Conservation (phyloP, 2,329 filamentous ascomycete genomes). For the Pseudogymnoascus sp. region DNA sequence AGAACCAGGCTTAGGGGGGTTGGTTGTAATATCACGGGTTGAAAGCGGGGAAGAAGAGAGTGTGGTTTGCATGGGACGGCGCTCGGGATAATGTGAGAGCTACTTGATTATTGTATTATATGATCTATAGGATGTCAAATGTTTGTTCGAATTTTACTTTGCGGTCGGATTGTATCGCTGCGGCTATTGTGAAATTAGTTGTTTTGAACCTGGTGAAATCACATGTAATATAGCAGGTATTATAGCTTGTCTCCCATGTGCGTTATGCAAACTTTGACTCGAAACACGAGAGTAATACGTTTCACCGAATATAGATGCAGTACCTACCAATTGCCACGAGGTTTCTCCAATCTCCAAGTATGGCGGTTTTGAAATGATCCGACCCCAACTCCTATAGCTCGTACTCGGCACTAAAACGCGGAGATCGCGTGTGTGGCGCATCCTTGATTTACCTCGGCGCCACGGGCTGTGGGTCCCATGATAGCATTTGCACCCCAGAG, state of each 20-base stretch:
- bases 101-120: not conserved
- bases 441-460: not conserved
- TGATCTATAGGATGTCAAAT: constrained; percentile 1
- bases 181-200: not conserved
- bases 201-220: not conserved
- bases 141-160: not conserved
- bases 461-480: not conserved
- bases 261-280: not conserved
- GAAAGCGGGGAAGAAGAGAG: not conserved
- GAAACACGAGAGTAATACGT: not conserved
- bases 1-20: not conserved
- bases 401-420: not conserved
- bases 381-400: not conserved
- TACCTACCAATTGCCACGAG: not conserved
- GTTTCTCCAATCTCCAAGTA: not conserved
- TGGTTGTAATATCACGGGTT: not conserved
- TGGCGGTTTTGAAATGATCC: not conserved
- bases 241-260: not conserved
- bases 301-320: not conserved
- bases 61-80: not conserved
- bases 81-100: not conserved
- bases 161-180: not conserved
- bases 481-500: not conserved
- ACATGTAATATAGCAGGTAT: not conserved
- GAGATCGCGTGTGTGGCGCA: not conserved